Conservation (phyloP, 1,284 basidiomycete genomes). For the Mycosarcoma mackinlayi region DNA sequence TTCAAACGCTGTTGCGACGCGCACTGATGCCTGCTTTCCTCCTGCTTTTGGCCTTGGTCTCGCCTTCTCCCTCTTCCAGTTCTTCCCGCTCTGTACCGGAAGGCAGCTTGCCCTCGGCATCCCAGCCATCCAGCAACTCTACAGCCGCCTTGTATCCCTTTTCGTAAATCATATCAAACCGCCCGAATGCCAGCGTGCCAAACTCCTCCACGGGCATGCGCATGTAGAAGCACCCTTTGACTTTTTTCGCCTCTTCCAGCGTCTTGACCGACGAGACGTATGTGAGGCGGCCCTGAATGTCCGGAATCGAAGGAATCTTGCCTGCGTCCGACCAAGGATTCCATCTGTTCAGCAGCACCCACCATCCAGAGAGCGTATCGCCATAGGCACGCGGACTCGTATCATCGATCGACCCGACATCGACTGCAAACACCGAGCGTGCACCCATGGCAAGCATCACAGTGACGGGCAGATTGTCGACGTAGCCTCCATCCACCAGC, state of each 20-base stretch:
- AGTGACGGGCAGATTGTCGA: constrained; percentile 74
- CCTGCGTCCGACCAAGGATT: constrained; percentile 74
- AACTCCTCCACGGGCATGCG: constrained; percentile 82
- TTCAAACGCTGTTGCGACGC: constrained; percentile 51
- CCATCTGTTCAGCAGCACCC: constrained; percentile 91
- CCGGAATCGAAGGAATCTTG: constrained; percentile 89
- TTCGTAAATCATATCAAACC: constrained; percentile 76
- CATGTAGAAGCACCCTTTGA: constrained; percentile 89
- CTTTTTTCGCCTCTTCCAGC: constrained; percentile 90
- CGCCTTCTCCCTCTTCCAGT: constrained; percentile 16
- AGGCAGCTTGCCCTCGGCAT: constrained; percentile 83
- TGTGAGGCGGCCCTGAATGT: constrained; percentile 92
- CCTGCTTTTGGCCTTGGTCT: constrained; percentile 10
- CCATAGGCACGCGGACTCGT: constrained; percentile 94
- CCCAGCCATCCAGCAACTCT: constrained; percentile 81
- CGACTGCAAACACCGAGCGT: constrained; percentile 90
- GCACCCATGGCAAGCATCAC: constrained; percentile 94
- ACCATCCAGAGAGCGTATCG: constrained; percentile 95
- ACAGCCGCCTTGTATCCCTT: constrained; percentile 83
- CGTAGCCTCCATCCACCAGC: constrained; percentile 66
- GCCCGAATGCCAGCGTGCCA: constrained; percentile 65
- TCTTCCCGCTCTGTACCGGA: constrained; percentile 72
- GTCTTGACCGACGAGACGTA: constrained; percentile 97
- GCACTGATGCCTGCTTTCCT: constrained; percentile 49
- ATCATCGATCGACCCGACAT: constrained; percentile 95